Percentiles rank a stretch among this genome's conserved stretches.
These are phyloP conservation scores for Ramaria rubella DNA, from an alignment of 768 basidiomycete species.

Conservation along the genomic window DNA sequence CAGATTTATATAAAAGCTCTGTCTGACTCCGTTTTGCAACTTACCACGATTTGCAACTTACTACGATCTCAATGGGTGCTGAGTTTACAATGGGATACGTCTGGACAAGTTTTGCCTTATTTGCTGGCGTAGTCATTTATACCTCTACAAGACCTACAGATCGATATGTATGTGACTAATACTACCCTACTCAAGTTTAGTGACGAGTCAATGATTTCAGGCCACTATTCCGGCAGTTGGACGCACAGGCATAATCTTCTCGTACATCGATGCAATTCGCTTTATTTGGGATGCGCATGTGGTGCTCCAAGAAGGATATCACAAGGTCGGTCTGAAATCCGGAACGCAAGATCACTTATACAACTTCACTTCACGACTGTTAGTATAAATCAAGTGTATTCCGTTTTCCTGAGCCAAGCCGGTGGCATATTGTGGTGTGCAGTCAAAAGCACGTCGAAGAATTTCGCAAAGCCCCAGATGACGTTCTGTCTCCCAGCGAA, in stretches of 20 bases:
- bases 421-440: slow-evolving; percentile 37
- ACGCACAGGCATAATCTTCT: background rate
- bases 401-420: slow-evolving; percentile 36
- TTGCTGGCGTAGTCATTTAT: background rate
- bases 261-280: slow-evolving; percentile 16
- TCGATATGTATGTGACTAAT: background rate
- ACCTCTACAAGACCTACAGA: background rate
- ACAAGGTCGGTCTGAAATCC: slow-evolving; percentile 18
- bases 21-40: too few relatives aligned
- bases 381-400: slow-evolving; percentile 26
- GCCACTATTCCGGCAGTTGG: slow-evolving; percentile 1
- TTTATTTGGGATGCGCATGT: slow-evolving; percentile 11
- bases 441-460: slow-evolving; percentile 26
- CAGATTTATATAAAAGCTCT: too few relatives aligned
- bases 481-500: slow-evolving; percentile 11
- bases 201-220: too few relatives aligned
- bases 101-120: background rate
- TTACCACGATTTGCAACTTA: too few relatives aligned
- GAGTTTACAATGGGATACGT: background rate
- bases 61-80: too few relatives aligned
- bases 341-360: background rate
- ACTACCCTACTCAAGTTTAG: background rate
- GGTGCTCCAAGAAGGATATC: slow-evolving; percentile 28
- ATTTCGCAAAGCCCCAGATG: slow-evolving; percentile 13
- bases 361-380: too few relatives aligned